Percentiles rank a stretch among this genome's conserved stretches.
Conservation (phyloP, 108 stramenopile genomes). For the Cyclotella kingstonii region DNA sequence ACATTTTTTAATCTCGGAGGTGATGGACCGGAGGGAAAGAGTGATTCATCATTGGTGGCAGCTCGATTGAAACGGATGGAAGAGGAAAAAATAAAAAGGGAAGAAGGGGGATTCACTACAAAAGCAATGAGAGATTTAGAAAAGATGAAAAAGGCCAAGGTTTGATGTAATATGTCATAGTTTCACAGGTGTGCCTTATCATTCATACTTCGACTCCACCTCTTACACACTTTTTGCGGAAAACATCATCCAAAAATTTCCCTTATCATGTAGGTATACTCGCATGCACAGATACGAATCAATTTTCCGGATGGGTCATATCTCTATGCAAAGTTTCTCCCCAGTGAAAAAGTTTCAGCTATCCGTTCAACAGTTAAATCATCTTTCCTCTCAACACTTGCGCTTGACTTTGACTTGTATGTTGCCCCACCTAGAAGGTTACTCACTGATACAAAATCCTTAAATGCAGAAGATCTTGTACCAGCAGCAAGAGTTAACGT, state of each 20-base stretch:
- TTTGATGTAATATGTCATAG: slow-evolving; percentile 13
- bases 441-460: slow-evolving; percentile 42
- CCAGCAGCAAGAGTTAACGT: slow-evolving; percentile 82
- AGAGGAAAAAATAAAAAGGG: slow-evolving; percentile 57
- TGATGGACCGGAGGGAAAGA: slow-evolving; percentile 20
- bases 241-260: neutral
- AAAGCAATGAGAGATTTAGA: slow-evolving; percentile 86
- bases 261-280: slow-evolving; percentile 40
- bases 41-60: slow-evolving; percentile 60
- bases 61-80: slow-evolving; percentile 47
- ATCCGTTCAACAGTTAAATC: slow-evolving; percentile 41
- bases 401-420: slow-evolving; percentile 66
- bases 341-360: slow-evolving; percentile 47
- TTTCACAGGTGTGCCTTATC: too few species aligned
- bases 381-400: slow-evolving; percentile 20
- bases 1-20: too few species aligned
- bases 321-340: slow-evolving; percentile 64
- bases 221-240: too few species aligned
- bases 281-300: slow-evolving; percentile 62
- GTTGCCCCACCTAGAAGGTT: slow-evolving; percentile 72
- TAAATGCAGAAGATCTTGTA: slow-evolving; percentile 64
- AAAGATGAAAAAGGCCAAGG: slow-evolving; percentile 69
- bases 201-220: too few species aligned
- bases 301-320: slow-evolving; percentile 63
- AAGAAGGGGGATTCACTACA: slow-evolving; percentile 75